Evolutionary conservation across 2,329 filamentous ascomycete genomes (phyloP), one percentile per base, ranked within the genome.

Genomic region (Aspergillus pseudonomiae): DNA sequence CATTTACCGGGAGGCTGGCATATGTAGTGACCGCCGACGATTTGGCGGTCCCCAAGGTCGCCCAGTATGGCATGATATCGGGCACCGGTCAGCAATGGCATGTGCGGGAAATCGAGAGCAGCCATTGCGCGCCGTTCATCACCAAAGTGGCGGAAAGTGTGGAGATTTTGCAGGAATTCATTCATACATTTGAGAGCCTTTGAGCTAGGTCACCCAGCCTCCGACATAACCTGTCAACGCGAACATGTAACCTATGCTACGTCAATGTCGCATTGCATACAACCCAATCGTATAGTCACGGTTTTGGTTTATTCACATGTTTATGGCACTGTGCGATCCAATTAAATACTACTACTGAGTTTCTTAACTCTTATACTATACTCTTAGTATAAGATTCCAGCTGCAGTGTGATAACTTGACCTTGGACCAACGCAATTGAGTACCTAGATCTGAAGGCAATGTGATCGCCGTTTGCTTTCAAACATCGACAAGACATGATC

Each of bases 21-120:
- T 74, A 64, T 52, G 68, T 74, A n/a, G 66, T 72, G 6, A 70
- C 69, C 5, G 62, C 63, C 1, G 32, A 63, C 1, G 71, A 74
- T 39, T 54, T 48, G 9, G 71, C 72, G 1, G 65, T 74, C 12
- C 66, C 71, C 1, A 67, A 67, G 21, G 66, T 60, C 45, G 69
- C 65, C 7, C 72, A 74, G 57, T 64, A 67, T 26, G 63, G 61
- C 11, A 73, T 74, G 71, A 69, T 74, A 11, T 57, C 65, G 2
- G 68, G 61, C 1, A 72, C 69, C 6, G 46, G 65, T 21, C 60
- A 65, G 56, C 6, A 62, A 28, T 74, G 69, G 70, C 69, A 70
- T 36, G 65, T 71, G 11, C 66, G 60, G 43, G 68, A 70, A n/a
- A 65, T 70, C 1, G 39, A 28, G 11, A 60, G 55, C 48, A 66